Evolutionary conservation across 345 rosid species (phyloP).

Genomic region (Pistacia integerrima): DNA sequence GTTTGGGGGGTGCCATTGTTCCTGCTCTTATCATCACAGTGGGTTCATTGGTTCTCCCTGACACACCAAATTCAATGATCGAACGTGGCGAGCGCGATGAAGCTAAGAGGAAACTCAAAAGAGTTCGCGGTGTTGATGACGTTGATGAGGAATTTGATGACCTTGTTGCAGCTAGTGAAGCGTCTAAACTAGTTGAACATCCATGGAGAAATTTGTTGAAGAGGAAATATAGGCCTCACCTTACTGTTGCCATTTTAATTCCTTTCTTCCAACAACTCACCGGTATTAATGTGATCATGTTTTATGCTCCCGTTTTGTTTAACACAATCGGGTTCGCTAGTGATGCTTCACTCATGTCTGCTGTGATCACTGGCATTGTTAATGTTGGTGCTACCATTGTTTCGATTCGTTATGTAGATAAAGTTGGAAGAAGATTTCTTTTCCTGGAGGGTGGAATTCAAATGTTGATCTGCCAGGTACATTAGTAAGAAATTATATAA

Average conservation of each 20-base stretch:
- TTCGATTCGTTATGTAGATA: constrained; percentile 80
- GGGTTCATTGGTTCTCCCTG: constrained; percentile 85
- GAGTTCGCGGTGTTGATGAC: constrained; percentile 71
- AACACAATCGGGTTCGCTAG: constrained; percentile 68
- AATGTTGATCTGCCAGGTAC: constrained; percentile 88
- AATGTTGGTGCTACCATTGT: constrained; percentile 68
- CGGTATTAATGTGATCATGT: constrained; percentile 87
- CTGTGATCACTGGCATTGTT: constrained; percentile 74
- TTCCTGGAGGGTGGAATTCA: constrained; percentile 85
- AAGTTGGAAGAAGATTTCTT: constrained; percentile 80
- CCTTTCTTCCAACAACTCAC: constrained; percentile 91
- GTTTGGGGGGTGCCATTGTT: constrained; percentile 94
- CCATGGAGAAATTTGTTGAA: constrained; percentile 83
- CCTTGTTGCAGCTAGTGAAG: constrained; percentile 73
- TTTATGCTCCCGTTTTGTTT: constrained; percentile 89
- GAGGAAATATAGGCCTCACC: constrained; percentile 84
- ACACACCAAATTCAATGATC: constrained; percentile 94
- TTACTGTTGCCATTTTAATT: constrained; percentile 69
- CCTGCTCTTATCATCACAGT: constrained; percentile 86
- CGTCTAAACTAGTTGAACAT: constrained; percentile 64
- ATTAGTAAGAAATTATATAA: neutral
- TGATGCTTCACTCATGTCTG: constrained; percentile 77
- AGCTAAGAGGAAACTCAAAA: constrained; percentile 60
- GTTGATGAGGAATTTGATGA: constrained; percentile 80
- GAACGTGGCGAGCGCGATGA: constrained; percentile 71